Conservation (phyloP, 2,329 filamentous ascomycete species). For the Diatrype stigma region DNA sequence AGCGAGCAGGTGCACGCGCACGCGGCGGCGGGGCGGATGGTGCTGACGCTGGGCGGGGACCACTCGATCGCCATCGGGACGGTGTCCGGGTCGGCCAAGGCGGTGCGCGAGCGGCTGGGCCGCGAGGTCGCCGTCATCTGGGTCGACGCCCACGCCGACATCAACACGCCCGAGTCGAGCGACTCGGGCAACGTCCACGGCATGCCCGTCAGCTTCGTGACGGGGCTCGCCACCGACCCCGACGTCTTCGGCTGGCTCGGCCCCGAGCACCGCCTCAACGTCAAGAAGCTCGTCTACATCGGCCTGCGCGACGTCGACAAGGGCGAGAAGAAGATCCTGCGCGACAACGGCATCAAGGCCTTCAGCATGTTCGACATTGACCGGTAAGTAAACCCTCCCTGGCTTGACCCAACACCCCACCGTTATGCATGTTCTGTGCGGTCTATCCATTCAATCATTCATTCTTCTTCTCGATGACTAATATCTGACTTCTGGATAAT, state of each 20-base stretch:
- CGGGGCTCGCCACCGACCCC: constrained; percentile 70
- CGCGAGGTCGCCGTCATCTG: constrained; percentile 93
- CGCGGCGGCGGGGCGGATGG: constrained; percentile 76
- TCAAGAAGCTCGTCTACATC: constrained; percentile 93
- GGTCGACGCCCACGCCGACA: constrained; percentile 97
- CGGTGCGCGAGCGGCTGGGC: constrained; percentile 74
- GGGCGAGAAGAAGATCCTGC: constrained; percentile 89
- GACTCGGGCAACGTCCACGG: constrained; percentile 93
- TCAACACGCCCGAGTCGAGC: constrained; percentile 91
- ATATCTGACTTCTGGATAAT: neutral
- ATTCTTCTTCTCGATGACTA: neutral
- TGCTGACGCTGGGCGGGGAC: constrained; percentile 91
- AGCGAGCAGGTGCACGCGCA: constrained; percentile 84
- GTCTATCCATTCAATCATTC: neutral
- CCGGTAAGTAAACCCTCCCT: constrained; percentile 47
- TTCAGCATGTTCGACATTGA: constrained; percentile 99
- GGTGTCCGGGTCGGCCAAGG: constrained; percentile 80
- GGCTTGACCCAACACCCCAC: neutral
- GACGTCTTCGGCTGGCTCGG: constrained; percentile 89
- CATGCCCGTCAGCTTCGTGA: constrained; percentile 93
- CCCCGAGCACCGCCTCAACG: constrained; percentile 63
- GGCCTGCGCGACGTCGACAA: constrained; percentile 87
- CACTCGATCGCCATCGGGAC: constrained; percentile 96
- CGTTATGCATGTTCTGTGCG: neutral
- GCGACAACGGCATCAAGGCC: constrained; percentile 86